Evolutionary conservation across 805 yeast genomes (phyloP), one percentile per base, ranked within the genome.

Genomic region (Lipomyces sp.): DNA sequence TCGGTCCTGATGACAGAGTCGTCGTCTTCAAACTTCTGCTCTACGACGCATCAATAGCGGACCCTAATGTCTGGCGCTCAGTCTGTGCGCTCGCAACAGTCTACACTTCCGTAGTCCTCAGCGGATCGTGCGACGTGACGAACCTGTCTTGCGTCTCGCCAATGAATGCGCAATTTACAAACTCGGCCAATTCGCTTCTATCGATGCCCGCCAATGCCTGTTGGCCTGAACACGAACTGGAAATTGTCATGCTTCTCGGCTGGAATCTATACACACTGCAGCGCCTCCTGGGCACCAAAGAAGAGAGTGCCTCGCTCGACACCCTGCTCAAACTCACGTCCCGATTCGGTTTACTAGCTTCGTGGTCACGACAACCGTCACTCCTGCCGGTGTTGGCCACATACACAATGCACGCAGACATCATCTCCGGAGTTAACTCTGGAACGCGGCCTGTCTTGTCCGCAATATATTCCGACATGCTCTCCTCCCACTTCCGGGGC

Each of bases 221-320:
- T 54, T 34, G 13, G 39, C 64, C 64, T 50, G 57, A n/a, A 48
- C 53, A 39, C 24, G 64, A 60, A 39, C 56, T 63, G 8, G 69
- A 66, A 45, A 42, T 57, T 11, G 66, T 48, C 11, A 50, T 63
- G 61, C 4, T 63, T 35, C 53, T 63, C 10, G 69, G 65, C 11
- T 66, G 69, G 69, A 66, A 66, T 48, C 42, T 63, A 4, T 63
- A 57, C 24, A 62, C 64, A 24, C 62, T 66, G 13, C 50, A 53
- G 7, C 59, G 62, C 11, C 48, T 64, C 18, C 50, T 51, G 18
- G 59, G 62, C 18, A 2, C 24, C 11, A 51, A 51, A 13, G 64
- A 60, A 30, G 11, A 51, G 1, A 15, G 18, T 42, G 56, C 24
- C n/a, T 34, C 61, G 13, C 57, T 64, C 45, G 37, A 33, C n/a